These are phyloP conservation scores for Henckelia pumila DNA, from an alignment of 257 asterid genomes.

Conservation along the genomic window DNA sequence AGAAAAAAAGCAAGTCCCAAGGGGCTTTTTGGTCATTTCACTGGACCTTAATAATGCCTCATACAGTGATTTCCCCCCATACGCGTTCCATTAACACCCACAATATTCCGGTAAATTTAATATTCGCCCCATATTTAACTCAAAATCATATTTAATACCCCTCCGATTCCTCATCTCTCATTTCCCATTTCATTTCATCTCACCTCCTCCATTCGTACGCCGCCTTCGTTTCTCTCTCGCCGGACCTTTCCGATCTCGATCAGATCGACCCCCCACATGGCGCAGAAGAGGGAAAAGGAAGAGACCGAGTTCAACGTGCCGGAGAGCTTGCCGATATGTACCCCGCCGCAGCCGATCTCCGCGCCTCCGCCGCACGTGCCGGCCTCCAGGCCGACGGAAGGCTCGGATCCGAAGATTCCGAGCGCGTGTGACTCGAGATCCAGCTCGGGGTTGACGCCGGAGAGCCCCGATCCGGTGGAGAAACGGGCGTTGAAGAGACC, in stretches of 20 bases:
- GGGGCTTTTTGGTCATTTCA: neutral
- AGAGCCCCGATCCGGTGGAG: conserved; percentile 38
- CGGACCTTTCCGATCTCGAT: neutral
- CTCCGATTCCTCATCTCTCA: neutral
- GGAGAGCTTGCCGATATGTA: conserved; percentile 43
- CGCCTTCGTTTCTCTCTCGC: neutral
- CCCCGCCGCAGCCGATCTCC: conserved; percentile 37
- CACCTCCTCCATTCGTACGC: neutral
- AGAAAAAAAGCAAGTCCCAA: neutral
- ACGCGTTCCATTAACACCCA: neutral
- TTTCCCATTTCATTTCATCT: neutral
- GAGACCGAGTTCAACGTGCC: conserved; percentile 71
- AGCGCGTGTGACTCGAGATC: conserved; percentile 31
- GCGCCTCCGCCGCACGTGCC: conserved; percentile 37
- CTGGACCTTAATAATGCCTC: neutral
- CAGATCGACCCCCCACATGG: conserved; percentile 34
- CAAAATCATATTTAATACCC: neutral
- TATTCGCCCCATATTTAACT: neutral
- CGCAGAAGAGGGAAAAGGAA: conserved; percentile 71
- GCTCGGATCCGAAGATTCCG: conserved; percentile 41
- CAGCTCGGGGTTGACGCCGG: conserved; percentile 36
- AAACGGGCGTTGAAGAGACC: conserved; percentile 48
- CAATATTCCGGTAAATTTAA: neutral
- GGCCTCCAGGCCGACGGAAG: conserved; percentile 33
- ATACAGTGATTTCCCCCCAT: neutral